Percentiles rank a stretch among this genome's conserved stretches.
These are phyloP conservation scores for Cercospora sp. DNA, from an alignment of 2,329 filamentous ascomycete species.

Conservation along the genomic window DNA sequence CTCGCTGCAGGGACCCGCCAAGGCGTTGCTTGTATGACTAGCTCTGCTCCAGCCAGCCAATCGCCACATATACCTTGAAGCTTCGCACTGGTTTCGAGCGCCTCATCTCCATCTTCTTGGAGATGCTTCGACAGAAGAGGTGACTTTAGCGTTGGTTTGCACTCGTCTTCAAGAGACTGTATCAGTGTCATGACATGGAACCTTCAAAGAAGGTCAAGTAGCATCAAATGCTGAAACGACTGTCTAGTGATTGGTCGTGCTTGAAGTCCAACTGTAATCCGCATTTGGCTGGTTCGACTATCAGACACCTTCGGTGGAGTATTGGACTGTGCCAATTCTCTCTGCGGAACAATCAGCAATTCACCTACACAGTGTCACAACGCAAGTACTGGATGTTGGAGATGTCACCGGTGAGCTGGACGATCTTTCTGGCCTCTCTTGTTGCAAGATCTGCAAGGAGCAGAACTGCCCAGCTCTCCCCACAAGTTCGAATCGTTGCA, in stretches of 20 bases:
- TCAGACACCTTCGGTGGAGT: not conserved
- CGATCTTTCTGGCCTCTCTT: not conserved
- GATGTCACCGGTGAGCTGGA: not conserved
- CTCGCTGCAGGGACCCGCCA: not conserved
- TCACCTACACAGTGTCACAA: not conserved
- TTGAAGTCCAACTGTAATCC: not conserved
- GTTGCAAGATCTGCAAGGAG: not conserved
- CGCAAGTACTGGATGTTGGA: not conserved
- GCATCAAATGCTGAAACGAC: not conserved
- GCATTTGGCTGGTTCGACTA: not conserved
- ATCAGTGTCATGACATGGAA: not conserved
- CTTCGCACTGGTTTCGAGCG: not conserved
- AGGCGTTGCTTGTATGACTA: not conserved
- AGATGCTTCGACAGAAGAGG: not conserved
- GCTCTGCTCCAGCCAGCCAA: not conserved
- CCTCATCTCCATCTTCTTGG: not conserved
- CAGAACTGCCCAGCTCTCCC: not conserved
- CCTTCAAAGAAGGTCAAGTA: not conserved
- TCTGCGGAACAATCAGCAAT: not conserved
- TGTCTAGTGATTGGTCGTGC: not conserved
- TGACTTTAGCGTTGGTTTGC: not conserved
- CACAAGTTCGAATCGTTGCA: not conserved
- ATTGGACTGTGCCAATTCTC: too few species aligned
- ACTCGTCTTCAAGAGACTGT: not conserved
- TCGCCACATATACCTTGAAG: not conserved